Evolutionary conservation across 2,329 filamentous ascomycete genomes (phyloP), one percentile per base, ranked within the genome.

Genomic region (Colletotrichum sp.): DNA sequence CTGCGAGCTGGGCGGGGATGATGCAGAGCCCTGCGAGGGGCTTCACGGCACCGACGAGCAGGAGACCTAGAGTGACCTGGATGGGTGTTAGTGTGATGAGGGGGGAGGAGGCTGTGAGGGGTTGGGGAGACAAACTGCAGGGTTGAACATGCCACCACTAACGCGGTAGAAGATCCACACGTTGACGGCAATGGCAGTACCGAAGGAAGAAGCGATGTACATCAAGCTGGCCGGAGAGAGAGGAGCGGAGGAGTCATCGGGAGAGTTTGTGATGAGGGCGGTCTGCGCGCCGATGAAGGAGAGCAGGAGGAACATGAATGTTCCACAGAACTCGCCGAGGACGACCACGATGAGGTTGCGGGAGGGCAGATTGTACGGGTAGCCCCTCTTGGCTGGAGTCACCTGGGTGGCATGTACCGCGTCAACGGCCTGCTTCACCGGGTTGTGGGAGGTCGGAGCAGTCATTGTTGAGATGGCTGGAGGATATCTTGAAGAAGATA

Each of bases 161-260:
- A 91, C 85, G 61, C 90, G 86, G 79, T 86, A 91, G 79, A 91
- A 91, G 36, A 89, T 85, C 89, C 89, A 91, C 18, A 90, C 89
- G 69, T 89, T 90, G 75, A 89, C 86, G 43, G 87, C 84, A 28
- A 91, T 80, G 6, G 88, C 85, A 16, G 87, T 81, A 38, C 88
- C 88, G 72, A 90, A 91, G 55, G 85, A 83, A 1, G 86, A 78
- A 78, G 88, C 90, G 28, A 91, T 79, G 58, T 90, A 80, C 78
- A 66, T 79, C 76, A 71, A 83, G 84, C 73, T 83, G 81, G 67
- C 80, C 68, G 67, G 85, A 1, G 38, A n/a, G 10, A 67, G 58
- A 10, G 36, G 36, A 0, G 80, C 80, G 0, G 71, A 66, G 2
- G 66, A 43, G 26, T 69, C 56, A 4, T 43, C n/a, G 7, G 58